phyloP scores from a whole-genome alignment of 2,329 filamentous ascomycete species.

The Fusarium sp. region DNA sequence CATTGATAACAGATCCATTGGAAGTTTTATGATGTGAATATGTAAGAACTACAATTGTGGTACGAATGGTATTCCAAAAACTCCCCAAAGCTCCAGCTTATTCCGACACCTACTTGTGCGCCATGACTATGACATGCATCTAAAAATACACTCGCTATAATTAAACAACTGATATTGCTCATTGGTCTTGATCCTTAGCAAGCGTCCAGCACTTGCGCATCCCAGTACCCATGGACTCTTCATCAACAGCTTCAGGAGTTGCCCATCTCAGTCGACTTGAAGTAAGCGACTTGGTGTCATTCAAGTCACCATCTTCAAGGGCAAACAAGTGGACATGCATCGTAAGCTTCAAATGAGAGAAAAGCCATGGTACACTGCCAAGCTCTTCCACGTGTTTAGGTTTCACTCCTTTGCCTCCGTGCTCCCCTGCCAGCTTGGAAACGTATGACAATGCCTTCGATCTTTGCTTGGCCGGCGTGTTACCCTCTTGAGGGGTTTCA shows the following conservation, averaged over 20 bases:
- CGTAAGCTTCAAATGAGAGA: constrained; percentile 64
- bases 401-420: not conserved
- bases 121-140: not conserved
- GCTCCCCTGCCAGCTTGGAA: constrained; percentile 36
- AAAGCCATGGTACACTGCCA: constrained; percentile 65
- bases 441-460: constrained; percentile 50
- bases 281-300: constrained; percentile 2
- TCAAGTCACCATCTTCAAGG: constrained; percentile 34
- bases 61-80: not conserved
- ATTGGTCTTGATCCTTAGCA: constrained; percentile 42
- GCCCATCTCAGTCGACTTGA: constrained; percentile 49
- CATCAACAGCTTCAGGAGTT: constrained; percentile 52
- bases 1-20: not conserved
- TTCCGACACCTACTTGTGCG: not conserved
- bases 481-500: constrained; percentile 26
- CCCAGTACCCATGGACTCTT: constrained; percentile 66
- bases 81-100: not conserved
- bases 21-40: not conserved
- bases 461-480: constrained; percentile 47
- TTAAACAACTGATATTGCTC: constrained; percentile 12
- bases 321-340: constrained; percentile 67
- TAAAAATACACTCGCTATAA: not conserved
- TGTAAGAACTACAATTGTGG: not conserved
- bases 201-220: constrained; percentile 67
- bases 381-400: constrained; percentile 53